Conservation (phyloP, 352 stramenopile genomes). For the Elongisporangium undulatum region DNA sequence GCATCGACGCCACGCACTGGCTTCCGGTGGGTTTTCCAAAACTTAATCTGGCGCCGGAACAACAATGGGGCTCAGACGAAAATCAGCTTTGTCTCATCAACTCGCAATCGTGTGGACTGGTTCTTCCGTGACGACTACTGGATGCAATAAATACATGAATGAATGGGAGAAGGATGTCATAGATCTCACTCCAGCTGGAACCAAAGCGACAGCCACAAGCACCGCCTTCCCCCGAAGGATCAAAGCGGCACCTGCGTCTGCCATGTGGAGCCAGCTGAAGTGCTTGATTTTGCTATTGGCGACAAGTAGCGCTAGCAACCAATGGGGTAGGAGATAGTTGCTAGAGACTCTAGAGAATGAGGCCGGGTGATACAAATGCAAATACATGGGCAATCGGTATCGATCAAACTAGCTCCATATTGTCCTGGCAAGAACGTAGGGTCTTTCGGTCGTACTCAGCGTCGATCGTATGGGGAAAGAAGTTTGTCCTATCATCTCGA, state of each 20-base stretch:
- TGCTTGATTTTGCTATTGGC: constrained; percentile 89
- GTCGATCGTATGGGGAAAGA: constrained; percentile 81
- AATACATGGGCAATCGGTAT: constrained; percentile 20
- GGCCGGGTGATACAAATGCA: constrained; percentile 56
- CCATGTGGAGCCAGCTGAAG: constrained; percentile 44
- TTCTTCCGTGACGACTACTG: too few relatives aligned
- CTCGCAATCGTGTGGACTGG: constrained; percentile 1
- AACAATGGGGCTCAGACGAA: constrained; percentile 82
- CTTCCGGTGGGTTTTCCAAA: constrained; percentile 89
- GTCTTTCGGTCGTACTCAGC: constrained; percentile 71
- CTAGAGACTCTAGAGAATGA: constrained; percentile 91
- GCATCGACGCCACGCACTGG: constrained; percentile 70
- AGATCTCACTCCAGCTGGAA: constrained; percentile 68
- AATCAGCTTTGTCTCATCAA: constrained; percentile 82
- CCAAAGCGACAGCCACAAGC: constrained; percentile 27
- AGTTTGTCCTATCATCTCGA: constrained; percentile 82
- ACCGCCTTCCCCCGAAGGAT: constrained; percentile 13
- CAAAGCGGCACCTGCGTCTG: constrained; percentile 8
- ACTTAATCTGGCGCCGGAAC: constrained; percentile 87
- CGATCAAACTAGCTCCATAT: constrained; percentile 71
- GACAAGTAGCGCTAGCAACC: constrained; percentile 85
- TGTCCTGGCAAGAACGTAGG: constrained; percentile 57
- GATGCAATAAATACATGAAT: too few relatives aligned
- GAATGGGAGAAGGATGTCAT: constrained; percentile 87
- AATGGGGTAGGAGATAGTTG: constrained; percentile 53